These are phyloP conservation scores for Monilinia fructicola DNA, from an alignment of 2,329 filamentous ascomycete species.

Conservation along the genomic window DNA sequence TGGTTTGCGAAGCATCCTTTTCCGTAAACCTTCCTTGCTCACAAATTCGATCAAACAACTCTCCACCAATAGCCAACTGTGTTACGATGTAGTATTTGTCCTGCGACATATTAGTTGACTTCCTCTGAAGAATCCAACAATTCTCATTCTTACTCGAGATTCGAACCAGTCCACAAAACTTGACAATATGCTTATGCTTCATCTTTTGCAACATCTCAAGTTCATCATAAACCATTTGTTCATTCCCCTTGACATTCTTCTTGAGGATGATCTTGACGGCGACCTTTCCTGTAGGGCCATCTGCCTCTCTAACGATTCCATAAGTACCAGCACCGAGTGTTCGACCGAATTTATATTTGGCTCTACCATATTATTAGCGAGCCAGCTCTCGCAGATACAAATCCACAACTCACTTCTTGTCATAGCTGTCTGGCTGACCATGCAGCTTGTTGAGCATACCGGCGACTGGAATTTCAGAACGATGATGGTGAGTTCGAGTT, in stretches of 20 bases:
- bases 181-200: constrained; percentile 92
- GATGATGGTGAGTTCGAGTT: constrained; percentile 15
- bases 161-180: constrained; percentile 99
- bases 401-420: constrained; percentile 74
- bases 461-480: constrained; percentile 57
- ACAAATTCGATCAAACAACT: constrained; percentile 97
- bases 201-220: constrained; percentile 88
- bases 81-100: constrained; percentile 99
- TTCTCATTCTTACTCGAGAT: constrained; percentile 67
- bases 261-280: constrained; percentile 99
- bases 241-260: constrained; percentile 98
- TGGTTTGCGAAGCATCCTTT: constrained; percentile 88
- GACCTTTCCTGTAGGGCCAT: constrained; percentile 79
- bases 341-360: constrained; percentile 87
- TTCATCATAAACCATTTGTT: constrained; percentile 98
- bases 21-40: constrained; percentile 98
- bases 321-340: constrained; percentile 97
- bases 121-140: no score
- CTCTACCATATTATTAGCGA: constrained; percentile 49
- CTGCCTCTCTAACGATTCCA: constrained; percentile 95
- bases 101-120: constrained; percentile 47
- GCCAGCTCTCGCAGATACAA: background rate
- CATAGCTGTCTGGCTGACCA: constrained; percentile 96
- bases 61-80: constrained; percentile 90
- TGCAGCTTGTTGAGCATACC: constrained; percentile 95